Percentiles rank a stretch among this genome's conserved stretches.
Evolutionary conservation across 768 basidiomycete species (phyloP).

Genomic region (Collybia sp.): DNA sequence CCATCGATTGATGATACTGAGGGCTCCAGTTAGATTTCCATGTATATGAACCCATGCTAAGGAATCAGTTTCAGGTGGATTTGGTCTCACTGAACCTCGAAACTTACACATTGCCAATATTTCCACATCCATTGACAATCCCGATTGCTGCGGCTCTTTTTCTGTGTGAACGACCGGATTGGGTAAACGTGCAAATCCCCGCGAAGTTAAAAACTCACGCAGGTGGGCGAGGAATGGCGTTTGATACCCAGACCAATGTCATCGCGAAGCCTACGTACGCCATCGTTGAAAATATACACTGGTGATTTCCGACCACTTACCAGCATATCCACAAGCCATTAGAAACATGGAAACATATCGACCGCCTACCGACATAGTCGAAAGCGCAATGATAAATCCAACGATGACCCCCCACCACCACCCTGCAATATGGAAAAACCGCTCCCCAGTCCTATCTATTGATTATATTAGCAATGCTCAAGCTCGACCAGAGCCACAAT

Average conservation of each 20-base stretch:
- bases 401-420: constrained; percentile 61
- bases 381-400: constrained; percentile 57
- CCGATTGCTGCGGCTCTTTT: constrained; percentile 55
- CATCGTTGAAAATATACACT: background rate
- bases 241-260: constrained; percentile 60
- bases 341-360: constrained; percentile 62
- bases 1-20: constrained; percentile 58
- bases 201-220: constrained; percentile 25
- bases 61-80: background rate
- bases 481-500: background rate
- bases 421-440: constrained; percentile 53
- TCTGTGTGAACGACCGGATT: constrained; percentile 12
- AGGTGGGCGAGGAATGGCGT: constrained; percentile 56
- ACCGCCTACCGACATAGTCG: constrained; percentile 44
- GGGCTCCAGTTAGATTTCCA: constrained; percentile 65
- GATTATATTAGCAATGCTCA: background rate
- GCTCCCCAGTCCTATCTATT: constrained; percentile 53
- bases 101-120: constrained; percentile 54
- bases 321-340: constrained; percentile 52
- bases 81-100: background rate
- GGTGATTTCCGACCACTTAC: constrained; percentile 11
- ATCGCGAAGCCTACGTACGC: constrained; percentile 34
- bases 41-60: constrained; percentile 56
- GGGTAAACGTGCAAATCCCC: too few species aligned
- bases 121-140: constrained; percentile 55